A percentile compares a stretch with the other conserved stretches of the same genome.
Evolutionary conservation across 1,284 basidiomycete genomes (phyloP).

Genomic region (Fomitopsis pinicola): DNA sequence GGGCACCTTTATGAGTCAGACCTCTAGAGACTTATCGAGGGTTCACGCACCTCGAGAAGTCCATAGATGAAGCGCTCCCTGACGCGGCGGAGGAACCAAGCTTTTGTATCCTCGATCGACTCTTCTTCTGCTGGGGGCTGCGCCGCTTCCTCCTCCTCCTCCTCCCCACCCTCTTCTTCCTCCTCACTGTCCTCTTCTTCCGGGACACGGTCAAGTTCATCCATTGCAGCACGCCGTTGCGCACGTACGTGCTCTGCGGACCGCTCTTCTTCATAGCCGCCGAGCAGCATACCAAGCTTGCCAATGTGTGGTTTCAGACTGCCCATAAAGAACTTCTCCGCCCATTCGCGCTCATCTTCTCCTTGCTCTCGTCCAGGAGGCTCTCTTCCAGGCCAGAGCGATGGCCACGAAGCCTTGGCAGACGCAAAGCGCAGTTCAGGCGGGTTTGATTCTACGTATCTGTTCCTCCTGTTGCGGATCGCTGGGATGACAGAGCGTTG

Average conservation of each 20-base stretch:
- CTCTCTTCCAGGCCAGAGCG: slow-evolving; percentile 54
- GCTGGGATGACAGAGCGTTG: slow-evolving; percentile 55
- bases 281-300: slow-evolving; percentile 61
- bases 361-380: slow-evolving; percentile 47
- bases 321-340: slow-evolving; percentile 52
- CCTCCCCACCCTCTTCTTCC: slow-evolving; percentile 17
- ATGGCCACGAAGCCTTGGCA: slow-evolving; percentile 58
- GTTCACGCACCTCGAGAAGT: slow-evolving; percentile 54
- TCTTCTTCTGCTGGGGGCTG: slow-evolving; percentile 18
- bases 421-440: slow-evolving; percentile 45
- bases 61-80: slow-evolving; percentile 75
- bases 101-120: slow-evolving; percentile 43
- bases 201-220: slow-evolving; percentile 48
- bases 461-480: slow-evolving; percentile 68
- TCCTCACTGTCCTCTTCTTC: slow-evolving; percentile 59
- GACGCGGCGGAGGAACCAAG: slow-evolving; percentile 53
- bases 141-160: slow-evolving; percentile 11
- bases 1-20: neutral
- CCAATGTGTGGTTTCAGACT: slow-evolving; percentile 55
- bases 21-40: neutral
- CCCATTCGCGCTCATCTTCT: slow-evolving; percentile 68
- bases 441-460: slow-evolving; percentile 51
- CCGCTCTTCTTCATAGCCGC: slow-evolving; percentile 71
- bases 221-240: slow-evolving; percentile 39
- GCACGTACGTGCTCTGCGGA: slow-evolving; percentile 55